A percentile compares a stretch with the other conserved stretches of the same genome.
phyloP scores from a whole-genome alignment of 106 monocot species.

The Dendrobium nobile region DNA sequence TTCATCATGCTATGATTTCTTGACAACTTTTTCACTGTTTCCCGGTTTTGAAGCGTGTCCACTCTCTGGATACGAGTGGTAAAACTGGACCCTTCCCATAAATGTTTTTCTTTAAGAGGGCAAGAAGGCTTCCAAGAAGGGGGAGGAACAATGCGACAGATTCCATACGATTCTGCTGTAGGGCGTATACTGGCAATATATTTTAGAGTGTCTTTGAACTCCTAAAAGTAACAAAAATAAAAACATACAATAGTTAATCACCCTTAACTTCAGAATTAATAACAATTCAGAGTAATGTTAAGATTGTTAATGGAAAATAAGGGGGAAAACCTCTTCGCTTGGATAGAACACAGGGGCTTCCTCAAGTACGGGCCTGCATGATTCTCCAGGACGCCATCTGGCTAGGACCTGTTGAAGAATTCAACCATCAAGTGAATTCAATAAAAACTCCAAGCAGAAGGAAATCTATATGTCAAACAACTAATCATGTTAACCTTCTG shows the following conservation, averaged over 20 bases:
- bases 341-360: constrained; percentile 89
- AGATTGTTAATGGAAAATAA: background rate
- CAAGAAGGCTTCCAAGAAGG: constrained; percentile 81
- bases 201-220: constrained; percentile 80
- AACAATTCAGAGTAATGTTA: background rate
- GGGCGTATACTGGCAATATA: constrained; percentile 71
- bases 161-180: constrained; percentile 74
- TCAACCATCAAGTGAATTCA: constrained; percentile 8
- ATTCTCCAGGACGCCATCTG: constrained; percentile 55
- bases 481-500: constrained; percentile 50
- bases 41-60: constrained; percentile 88
- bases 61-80: constrained; percentile 62
- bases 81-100: constrained; percentile 70
- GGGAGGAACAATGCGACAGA: constrained; percentile 90
- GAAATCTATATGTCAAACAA: background rate
- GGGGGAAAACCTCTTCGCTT: constrained; percentile 57
- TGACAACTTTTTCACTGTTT: constrained; percentile 26
- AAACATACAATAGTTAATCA: constrained; percentile 1
- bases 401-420: constrained; percentile 42
- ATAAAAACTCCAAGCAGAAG: constrained; percentile 2
- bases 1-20: constrained; percentile 25
- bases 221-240: constrained; percentile 30
- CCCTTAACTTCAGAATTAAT: background rate
- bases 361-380: constrained; percentile 50
- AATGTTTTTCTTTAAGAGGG: constrained; percentile 61